Evolutionary conservation across 2,329 filamentous ascomycete genomes (phyloP).

Genomic region (Colletotrichum gloeosporioides): DNA sequence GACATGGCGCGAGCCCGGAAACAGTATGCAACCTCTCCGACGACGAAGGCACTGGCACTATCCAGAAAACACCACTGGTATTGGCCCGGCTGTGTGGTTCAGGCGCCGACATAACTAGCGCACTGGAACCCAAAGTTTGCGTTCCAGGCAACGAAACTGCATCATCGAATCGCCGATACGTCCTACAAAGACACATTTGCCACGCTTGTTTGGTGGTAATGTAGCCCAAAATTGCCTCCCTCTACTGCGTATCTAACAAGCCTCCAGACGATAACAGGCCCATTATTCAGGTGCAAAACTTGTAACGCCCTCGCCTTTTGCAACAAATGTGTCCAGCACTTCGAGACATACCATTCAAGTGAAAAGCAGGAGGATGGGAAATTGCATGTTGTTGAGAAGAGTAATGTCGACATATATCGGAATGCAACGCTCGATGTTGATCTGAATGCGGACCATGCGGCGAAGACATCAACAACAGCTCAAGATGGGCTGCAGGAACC

Average conservation of each 20-base stretch:
- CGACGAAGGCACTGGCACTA: background rate
- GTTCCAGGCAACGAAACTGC: background rate
- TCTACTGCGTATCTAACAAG: background rate
- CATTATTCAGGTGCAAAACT: background rate
- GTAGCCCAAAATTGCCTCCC: background rate
- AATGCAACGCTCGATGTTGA: background rate
- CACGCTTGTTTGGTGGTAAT: background rate
- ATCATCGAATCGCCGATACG: background rate
- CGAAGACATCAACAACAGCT: background rate
- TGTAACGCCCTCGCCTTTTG: background rate
- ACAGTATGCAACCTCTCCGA: background rate
- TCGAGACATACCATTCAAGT: background rate
- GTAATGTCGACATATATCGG: rapidly evolving
- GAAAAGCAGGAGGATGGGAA: background rate
- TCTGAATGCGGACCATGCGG: background rate
- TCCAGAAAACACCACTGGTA: background rate
- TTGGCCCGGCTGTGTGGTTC: background rate
- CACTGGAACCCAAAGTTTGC: background rate
- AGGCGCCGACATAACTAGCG: background rate
- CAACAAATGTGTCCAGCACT: background rate
- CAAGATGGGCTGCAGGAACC: background rate
- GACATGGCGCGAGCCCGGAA: background rate
- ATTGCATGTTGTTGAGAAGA: background rate
- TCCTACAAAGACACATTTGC: background rate
- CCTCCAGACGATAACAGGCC: background rate